These are phyloP conservation scores for Lithospermum erythrorhizon DNA, from an alignment of 257 asterid species.

Conservation along the genomic window DNA sequence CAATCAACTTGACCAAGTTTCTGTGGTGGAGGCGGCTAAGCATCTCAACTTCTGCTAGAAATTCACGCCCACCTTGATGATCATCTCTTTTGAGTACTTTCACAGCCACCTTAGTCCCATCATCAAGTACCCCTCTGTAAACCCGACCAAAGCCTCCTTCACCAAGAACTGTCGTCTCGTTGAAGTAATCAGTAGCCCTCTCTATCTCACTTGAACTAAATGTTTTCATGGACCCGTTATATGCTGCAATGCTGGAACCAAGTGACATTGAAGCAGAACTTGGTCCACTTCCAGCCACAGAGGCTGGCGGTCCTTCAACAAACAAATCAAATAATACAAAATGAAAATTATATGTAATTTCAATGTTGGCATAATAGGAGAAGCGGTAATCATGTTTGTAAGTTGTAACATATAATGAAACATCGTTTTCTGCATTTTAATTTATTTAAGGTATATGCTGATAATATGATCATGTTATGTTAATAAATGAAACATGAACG, in stretches of 20 bases:
- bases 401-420: too few relatives aligned
- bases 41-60: slow-evolving; percentile 97
- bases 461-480: too few relatives aligned
- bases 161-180: slow-evolving; percentile 59
- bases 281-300: slow-evolving; percentile 46
- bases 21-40: slow-evolving; percentile 89
- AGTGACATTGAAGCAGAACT: slow-evolving; percentile 65
- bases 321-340: background rate
- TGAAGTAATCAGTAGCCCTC: slow-evolving; percentile 72
- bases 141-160: slow-evolving; percentile 98
- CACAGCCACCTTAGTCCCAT: slow-evolving; percentile 68
- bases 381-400: too few relatives aligned
- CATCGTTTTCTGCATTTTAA: too few relatives aligned
- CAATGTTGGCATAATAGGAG: too few relatives aligned
- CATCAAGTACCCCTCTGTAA: slow-evolving; percentile 71
- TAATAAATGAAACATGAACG: too few relatives aligned
- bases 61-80: slow-evolving; percentile 86
- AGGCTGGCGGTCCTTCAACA: slow-evolving; percentile 39
- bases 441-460: too few relatives aligned
- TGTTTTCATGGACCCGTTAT: slow-evolving; percentile 71
- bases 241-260: slow-evolving; percentile 69
- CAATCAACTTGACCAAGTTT: slow-evolving; percentile 78
- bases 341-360: background rate
- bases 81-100: slow-evolving; percentile 85
- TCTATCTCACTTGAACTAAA: slow-evolving; percentile 56